Evolutionary conservation across 768 basidiomycete species (phyloP), one percentile per base, ranked within the genome.

Genomic region (Guyanaporus albipodus): DNA sequence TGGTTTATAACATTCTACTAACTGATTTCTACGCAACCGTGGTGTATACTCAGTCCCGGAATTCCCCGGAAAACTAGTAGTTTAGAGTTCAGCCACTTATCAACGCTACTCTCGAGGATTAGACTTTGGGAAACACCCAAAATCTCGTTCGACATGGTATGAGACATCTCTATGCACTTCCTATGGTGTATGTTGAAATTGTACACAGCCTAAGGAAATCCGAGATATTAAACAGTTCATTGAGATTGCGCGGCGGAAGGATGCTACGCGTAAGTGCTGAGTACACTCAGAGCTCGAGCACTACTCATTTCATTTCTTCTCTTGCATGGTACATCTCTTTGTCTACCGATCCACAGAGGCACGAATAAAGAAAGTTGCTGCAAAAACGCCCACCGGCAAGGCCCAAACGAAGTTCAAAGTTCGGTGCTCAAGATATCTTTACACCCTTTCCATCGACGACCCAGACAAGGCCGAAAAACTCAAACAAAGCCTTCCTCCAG

Each of bases 381-480:
- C 87, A 31, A 81, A 77, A 68, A 70, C 75, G 24, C 67, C 82
- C 27, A 77, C 78, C 40, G 85, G 81, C 60, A 91, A 91, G 74
- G 75, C 77, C 28, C 77, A 82, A 72, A 95, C 89, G 66, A 99
- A 98, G 76, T 97, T 98, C 84, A 99, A 99, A 81, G 83, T 99
- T 67, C 82, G 96, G 68, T 97, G 94, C 77, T 87, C 89, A 50
- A 80, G 89, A 68, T 93, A 93, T 71, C 85, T 94, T 52, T 99
- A 99, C 85, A 98, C 96, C n/a, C 82, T 98, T 54, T 81, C 84
- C 52, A 70, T 98, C 67, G 87, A 92, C 68, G 96, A 99, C 75
- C 82, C 90, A 63, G 93, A 96, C 70, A 98, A 97, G 79, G 95
- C 96, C 32, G 93, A 96, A 70, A 99, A 97, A 78, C 83, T 99